phyloP scores from a whole-genome alignment of 2,329 filamentous ascomycete species.

The Neofusicoccum sp. region DNA sequence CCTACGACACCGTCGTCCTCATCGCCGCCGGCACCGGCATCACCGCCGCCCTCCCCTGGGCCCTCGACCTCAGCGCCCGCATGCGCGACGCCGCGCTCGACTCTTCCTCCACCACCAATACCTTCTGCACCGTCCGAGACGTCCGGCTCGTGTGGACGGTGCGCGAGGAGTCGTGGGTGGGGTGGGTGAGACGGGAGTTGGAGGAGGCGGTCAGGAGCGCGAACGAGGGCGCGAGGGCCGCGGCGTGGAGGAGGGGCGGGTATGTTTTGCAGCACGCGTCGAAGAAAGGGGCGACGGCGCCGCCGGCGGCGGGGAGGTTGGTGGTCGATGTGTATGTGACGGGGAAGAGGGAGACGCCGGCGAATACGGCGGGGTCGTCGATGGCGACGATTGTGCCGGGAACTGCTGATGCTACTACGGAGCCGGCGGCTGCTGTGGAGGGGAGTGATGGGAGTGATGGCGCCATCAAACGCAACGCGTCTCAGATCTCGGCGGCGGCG shows the following conservation, averaged over 20 bases:
- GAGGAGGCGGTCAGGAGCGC: conserved; percentile 1
- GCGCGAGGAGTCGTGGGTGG: conserved; percentile 16
- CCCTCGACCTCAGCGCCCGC: conserved; percentile 21
- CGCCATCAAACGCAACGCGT: no score
- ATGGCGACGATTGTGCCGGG: not conserved
- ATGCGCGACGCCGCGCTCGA: conserved; percentile 14
- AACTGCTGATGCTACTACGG: no score
- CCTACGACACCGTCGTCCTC: conserved; percentile 22
- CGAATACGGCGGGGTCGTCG: not conserved
- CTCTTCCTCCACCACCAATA: not conserved
- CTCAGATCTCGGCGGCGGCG: not conserved
- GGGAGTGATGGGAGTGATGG: no score
- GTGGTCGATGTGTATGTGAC: conserved; percentile 21
- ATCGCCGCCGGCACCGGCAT: conserved; percentile 23
- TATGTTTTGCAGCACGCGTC: no score
- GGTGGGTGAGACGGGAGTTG: conserved; percentile 20
- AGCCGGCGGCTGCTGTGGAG: no score
- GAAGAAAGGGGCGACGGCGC: not conserved
- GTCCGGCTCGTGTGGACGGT: conserved; percentile 22
- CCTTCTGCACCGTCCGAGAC: not conserved
- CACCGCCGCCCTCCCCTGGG: conserved; percentile 20
- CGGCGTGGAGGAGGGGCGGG: not conserved
- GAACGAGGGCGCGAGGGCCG: not conserved
- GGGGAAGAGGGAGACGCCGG: not conserved
- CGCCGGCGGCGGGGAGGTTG: conserved; percentile 3